These are phyloP conservation scores for Boletus reticulatus DNA, from an alignment of 768 basidiomycete genomes.

Conservation along the genomic window DNA sequence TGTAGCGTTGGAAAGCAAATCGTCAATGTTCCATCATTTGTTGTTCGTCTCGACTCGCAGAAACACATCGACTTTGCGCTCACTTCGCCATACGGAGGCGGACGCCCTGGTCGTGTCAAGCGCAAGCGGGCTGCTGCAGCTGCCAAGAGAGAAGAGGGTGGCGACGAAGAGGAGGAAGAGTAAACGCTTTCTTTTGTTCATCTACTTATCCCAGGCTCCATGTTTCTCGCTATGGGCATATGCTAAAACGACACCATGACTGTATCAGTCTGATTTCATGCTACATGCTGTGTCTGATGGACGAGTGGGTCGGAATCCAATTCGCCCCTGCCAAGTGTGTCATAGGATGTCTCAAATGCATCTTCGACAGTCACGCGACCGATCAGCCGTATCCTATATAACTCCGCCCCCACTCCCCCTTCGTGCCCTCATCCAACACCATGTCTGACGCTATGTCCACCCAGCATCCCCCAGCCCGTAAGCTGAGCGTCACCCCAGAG, in stretches of 20 bases:
- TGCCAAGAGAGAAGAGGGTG: slow-evolving; percentile 87
- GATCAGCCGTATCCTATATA: neutral
- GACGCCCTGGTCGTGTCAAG: slow-evolving; percentile 94
- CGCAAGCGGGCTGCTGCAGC: slow-evolving; percentile 95
- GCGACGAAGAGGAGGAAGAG: slow-evolving; percentile 89
- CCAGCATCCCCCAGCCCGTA: slow-evolving; percentile 51
- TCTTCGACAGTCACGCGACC: slow-evolving; percentile 6
- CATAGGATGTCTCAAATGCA: neutral
- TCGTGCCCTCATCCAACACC: slow-evolving; percentile 10
- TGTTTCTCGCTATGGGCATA: slow-evolving; percentile 30
- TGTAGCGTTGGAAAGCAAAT: slow-evolving; percentile 95
- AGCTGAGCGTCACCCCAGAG: slow-evolving; percentile 15
- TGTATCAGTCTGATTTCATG: slow-evolving; percentile 6
- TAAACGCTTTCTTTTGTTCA: slow-evolving; percentile 36
- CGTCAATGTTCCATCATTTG: slow-evolving; percentile 97
- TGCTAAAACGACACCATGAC: slow-evolving; percentile 28
- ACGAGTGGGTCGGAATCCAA: no score
- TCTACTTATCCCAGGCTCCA: slow-evolving; percentile 26
- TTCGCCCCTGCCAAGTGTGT: neutral
- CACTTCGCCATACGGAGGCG: slow-evolving; percentile 95
- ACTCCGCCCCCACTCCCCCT: slow-evolving; percentile 9
- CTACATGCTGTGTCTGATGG: neutral
- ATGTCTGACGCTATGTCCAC: slow-evolving; percentile 31
- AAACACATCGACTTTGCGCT: slow-evolving; percentile 99
- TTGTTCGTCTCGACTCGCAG: slow-evolving; percentile 98